These are phyloP conservation scores for Achaetomiella virescens DNA, from an alignment of 495 filamentous ascomycete genomes.

Conservation along the genomic window DNA sequence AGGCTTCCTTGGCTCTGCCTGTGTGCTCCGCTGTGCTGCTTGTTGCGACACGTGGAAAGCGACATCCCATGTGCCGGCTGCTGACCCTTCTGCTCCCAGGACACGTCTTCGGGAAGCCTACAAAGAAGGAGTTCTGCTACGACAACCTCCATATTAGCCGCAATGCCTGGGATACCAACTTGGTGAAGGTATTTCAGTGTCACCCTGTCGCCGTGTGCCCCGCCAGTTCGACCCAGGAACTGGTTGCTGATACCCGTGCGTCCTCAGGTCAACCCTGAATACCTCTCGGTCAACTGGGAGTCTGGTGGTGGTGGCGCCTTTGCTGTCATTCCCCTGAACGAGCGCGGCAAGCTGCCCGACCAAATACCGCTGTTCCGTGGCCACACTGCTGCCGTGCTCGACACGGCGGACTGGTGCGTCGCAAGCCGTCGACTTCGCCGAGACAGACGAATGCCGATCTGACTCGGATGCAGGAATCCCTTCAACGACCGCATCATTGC, in stretches of 20 bases:
- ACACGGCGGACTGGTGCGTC: conserved; percentile 89
- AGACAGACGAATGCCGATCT: conserved; percentile 28
- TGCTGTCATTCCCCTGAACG: conserved; percentile 86
- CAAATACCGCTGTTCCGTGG: conserved; percentile 91
- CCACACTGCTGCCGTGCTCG: conserved; percentile 89
- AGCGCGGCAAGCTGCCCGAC: conserved; percentile 84
- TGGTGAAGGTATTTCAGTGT: conserved; percentile 66
- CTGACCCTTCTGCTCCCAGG: conserved; percentile 45
- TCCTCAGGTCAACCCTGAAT: conserved; percentile 81
- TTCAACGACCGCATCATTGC: conserved; percentile 91
- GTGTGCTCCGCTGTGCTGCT: conserved; percentile 18
- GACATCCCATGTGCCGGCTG: conserved; percentile 19
- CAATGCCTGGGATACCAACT: conserved; percentile 99
- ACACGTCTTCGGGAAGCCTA: conserved; percentile 93
- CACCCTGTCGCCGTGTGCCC: background rate
- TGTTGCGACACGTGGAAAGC: conserved; percentile 8
- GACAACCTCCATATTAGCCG: conserved; percentile 90
- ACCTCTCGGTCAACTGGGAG: conserved; percentile 97
- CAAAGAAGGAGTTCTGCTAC: conserved; percentile 88
- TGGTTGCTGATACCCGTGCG: conserved; percentile 21
- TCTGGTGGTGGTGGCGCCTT: conserved; percentile 94
- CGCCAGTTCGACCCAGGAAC: background rate
- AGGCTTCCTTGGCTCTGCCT: conserved; percentile 34
- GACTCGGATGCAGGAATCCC: conserved; percentile 60
- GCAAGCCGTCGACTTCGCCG: background rate